Conservation (phyloP, 441 rosid species). For the Corymbia calophylla region DNA sequence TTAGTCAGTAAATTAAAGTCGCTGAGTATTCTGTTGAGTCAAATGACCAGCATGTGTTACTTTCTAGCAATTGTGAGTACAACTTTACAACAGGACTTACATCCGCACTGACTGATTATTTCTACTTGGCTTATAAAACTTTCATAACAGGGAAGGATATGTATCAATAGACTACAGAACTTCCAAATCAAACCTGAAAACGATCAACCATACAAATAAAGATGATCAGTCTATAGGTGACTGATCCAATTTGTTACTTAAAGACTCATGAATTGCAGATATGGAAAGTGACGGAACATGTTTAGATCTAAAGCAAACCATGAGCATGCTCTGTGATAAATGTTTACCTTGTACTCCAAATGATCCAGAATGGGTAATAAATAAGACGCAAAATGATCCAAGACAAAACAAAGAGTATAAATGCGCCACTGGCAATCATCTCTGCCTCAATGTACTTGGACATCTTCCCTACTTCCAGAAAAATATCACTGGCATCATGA, state of each 20-base stretch:
- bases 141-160: background rate
- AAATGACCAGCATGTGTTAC: background rate
- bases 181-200: background rate
- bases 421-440: slow-evolving; percentile 63
- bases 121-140: background rate
- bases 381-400: slow-evolving; percentile 88
- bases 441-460: slow-evolving; percentile 85
- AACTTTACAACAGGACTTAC: background rate
- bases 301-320: background rate
- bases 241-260: background rate
- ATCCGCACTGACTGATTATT: background rate
- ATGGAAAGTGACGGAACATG: background rate
- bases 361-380: slow-evolving; percentile 90
- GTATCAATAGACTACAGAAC: background rate
- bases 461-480: slow-evolving; percentile 96
- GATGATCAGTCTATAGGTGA: background rate
- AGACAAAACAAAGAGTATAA: slow-evolving; percentile 74
- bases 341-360: slow-evolving; percentile 96
- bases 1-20: background rate
- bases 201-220: background rate
- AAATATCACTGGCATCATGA: slow-evolving; percentile 94
- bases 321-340: background rate
- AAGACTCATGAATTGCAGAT: background rate
- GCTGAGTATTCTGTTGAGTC: background rate
- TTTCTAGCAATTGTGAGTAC: background rate